Evolutionary conservation across 2,329 filamentous ascomycete genomes (phyloP).

Genomic region (Paraphoma chrysanthemicola): DNA sequence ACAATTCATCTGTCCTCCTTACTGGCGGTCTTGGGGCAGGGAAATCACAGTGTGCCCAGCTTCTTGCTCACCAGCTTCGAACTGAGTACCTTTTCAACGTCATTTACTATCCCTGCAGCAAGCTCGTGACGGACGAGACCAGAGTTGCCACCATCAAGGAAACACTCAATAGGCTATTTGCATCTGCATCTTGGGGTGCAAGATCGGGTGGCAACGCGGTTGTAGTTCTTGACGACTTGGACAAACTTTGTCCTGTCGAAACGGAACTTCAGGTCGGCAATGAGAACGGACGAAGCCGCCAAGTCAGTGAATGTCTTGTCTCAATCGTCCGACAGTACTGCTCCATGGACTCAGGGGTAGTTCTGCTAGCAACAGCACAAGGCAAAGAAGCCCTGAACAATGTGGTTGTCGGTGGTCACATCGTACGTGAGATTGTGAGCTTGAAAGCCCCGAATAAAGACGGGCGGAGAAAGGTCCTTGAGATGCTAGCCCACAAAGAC

Average conservation of each 20-base stretch:
- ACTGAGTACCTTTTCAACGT: constrained; percentile 79
- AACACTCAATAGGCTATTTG: constrained; percentile 81
- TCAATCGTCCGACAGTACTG: constrained; percentile 86
- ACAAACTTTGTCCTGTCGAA: constrained; percentile 90
- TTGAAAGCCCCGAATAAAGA: constrained; percentile 94
- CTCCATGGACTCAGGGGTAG: constrained; percentile 77
- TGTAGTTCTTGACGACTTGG: constrained; percentile 90
- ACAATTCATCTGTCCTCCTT: constrained; percentile 87
- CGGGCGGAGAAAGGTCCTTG: constrained; percentile 80
- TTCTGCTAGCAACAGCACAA: constrained; percentile 88
- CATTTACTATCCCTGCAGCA: constrained; percentile 85
- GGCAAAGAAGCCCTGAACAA: constrained; percentile 92
- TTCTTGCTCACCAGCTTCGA: constrained; percentile 76
- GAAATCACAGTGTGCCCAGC: constrained; percentile 81
- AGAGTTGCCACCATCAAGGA: constrained; percentile 91
- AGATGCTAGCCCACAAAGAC: constrained; percentile 70
- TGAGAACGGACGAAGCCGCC: constrained; percentile 89
- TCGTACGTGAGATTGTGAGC: constrained; percentile 88
- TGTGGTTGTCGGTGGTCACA: constrained; percentile 86
- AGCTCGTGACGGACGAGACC: constrained; percentile 88
- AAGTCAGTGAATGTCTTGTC: constrained; percentile 88
- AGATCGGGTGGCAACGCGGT: constrained; percentile 82
- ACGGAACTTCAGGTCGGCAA: constrained; percentile 93
- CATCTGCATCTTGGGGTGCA: constrained; percentile 89
- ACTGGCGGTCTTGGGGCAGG: constrained; percentile 90